These are phyloP conservation scores for Nasturtium officinale DNA, from an alignment of 345 rosid genomes.

Conservation along the genomic window DNA sequence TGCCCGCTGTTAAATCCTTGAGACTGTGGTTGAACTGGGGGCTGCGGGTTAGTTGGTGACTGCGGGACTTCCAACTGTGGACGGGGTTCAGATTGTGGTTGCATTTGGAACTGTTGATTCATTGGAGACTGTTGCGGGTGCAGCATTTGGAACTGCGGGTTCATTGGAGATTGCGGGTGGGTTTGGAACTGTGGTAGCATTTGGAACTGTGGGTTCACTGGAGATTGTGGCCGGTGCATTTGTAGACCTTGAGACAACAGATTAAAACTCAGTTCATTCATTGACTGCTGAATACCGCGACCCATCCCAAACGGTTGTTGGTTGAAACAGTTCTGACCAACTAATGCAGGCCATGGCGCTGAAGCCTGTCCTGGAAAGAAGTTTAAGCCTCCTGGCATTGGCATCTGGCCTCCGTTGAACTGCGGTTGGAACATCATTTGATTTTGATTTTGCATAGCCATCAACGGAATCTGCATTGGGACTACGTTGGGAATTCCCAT, in stretches of 20 bases:
- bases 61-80: slow-evolving; percentile 34
- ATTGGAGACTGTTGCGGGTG: slow-evolving; percentile 29
- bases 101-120: slow-evolving; percentile 36
- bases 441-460: slow-evolving; percentile 46
- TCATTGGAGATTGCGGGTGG: slow-evolving; percentile 4
- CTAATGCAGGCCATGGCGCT: slow-evolving; percentile 55
- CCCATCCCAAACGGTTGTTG: slow-evolving; percentile 50
- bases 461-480: slow-evolving; percentile 40
- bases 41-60: slow-evolving; percentile 23
- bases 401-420: slow-evolving; percentile 51
- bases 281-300: slow-evolving; percentile 31
- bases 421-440: slow-evolving; percentile 57
- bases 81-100: slow-evolving; percentile 29
- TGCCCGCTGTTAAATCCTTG: slow-evolving; percentile 50
- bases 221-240: slow-evolving; percentile 28
- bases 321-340: slow-evolving; percentile 58
- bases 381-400: slow-evolving; percentile 49
- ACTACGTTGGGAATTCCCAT: slow-evolving; percentile 41
- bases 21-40: slow-evolving; percentile 38
- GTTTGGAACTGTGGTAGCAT: slow-evolving; percentile 21
- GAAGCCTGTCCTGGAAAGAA: slow-evolving; percentile 46
- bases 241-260: slow-evolving; percentile 38
- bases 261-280: slow-evolving; percentile 33
- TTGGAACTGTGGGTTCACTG: slow-evolving; percentile 21
- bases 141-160: slow-evolving; percentile 35